These are phyloP conservation scores for Rubia yunnanensis DNA, from an alignment of 257 asterid species.

Conservation along the genomic window DNA sequence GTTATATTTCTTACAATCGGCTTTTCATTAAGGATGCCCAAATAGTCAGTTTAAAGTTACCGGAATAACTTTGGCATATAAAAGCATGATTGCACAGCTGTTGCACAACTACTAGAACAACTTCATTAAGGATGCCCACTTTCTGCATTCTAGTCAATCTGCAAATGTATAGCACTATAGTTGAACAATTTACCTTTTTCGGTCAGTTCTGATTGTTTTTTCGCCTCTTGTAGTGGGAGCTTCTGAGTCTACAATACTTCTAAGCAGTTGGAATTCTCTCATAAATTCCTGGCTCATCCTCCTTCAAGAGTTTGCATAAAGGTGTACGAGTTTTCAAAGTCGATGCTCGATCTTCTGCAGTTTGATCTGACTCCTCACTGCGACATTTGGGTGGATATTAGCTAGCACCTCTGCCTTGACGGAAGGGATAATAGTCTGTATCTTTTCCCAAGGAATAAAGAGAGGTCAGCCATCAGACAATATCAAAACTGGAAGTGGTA, in stretches of 20 bases:
- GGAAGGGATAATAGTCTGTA: slow-evolving; percentile 43
- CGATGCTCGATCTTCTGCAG: slow-evolving; percentile 48
- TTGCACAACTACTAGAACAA: too few relatives aligned
- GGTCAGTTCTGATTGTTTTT: slow-evolving; percentile 5
- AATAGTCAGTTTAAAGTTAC: not conserved
- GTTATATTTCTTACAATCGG: not conserved
- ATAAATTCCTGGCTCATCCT: slow-evolving; percentile 43
- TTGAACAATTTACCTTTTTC: too few relatives aligned
- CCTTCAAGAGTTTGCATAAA: slow-evolving; percentile 38
- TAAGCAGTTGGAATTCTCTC: slow-evolving; percentile 15
- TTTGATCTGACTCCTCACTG: slow-evolving; percentile 37
- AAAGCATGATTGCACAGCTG: not conserved
- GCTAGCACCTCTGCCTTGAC: slow-evolving; percentile 32
- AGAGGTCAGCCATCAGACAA: slow-evolving; percentile 29
- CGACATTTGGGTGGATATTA: slow-evolving; percentile 29
- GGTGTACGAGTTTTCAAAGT: slow-evolving; percentile 40
- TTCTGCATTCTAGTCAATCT: not conserved
- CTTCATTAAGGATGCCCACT: too few relatives aligned
- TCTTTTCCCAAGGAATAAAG: slow-evolving; percentile 41
- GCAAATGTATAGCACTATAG: not conserved
- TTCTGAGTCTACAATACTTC: slow-evolving; percentile 26
- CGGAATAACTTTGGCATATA: not conserved
- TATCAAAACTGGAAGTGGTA: not conserved
- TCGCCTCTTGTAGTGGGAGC: slow-evolving; percentile 42
- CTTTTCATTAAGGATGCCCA: not conserved